Base-by-base conservation (phyloP, 139 green algal species). In the Chlamydomonas schloesseri region DNA sequence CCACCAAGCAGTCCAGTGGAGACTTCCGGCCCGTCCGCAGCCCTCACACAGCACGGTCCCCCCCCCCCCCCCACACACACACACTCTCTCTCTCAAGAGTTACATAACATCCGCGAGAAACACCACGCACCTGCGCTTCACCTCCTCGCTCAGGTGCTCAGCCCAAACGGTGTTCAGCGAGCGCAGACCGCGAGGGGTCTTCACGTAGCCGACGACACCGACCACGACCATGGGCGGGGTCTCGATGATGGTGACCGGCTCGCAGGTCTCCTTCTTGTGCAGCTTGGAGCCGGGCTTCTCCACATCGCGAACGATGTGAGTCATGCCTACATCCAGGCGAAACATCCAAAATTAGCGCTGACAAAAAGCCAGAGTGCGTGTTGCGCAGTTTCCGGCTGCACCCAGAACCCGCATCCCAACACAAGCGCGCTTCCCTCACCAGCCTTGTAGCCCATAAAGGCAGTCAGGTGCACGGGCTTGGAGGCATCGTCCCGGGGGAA, bases 231-330 rank as follows among this genome's bases (percentile, higher is more conserved):
- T 98, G 62, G 98, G 95, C 26, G 98, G 98, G 42, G 93, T 87
- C 89, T 99, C 98, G 46, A 99, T 94, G 90, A 99, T 95, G 81
- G 98, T 99, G 72, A 99, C 98, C 29, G 96, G 90, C 95, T 99
- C 98, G 89, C 92, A 96, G 21, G 96, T 95, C 95, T 99, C 98
- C 97, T 99, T 99, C 97, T 99, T 99, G 95, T 99, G 98, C 74
- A 99, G 93, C 96, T 99, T 99, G 91, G 96, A 99, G 83, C 98
- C 98, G 15, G 97, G 97, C 96, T 99, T 99, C 79, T 99, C 98
- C 67, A 99, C 98, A 80, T 99, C 98, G 77, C 98, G 97, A 53
- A 99, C 81, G 85, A 99, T 99, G 96, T 99, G 98, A 60, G 98
- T 99, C 95, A 98, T 98, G 93, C 98, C 97, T 71, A 95, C 94